Percentiles rank a stretch among this genome's conserved stretches.
Evolutionary conservation across 495 filamentous ascomycete genomes (phyloP).

Genomic region (Penicillium bovifimosum): DNA sequence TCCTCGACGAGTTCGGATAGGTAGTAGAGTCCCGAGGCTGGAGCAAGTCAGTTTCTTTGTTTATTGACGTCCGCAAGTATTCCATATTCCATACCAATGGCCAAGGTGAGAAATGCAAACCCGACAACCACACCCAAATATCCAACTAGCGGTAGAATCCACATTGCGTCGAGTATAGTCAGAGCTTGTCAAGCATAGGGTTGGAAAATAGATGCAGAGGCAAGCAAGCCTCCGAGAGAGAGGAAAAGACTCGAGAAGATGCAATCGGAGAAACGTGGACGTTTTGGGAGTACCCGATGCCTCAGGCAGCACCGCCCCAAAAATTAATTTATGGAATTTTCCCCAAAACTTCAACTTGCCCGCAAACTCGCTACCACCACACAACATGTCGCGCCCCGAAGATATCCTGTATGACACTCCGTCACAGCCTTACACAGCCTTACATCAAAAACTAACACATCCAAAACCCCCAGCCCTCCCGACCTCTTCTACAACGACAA

Average conservation of each 20-base stretch:
- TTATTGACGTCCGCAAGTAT: not conserved
- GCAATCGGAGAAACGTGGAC: conserved; percentile 11
- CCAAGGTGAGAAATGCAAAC: conserved; percentile 88
- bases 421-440: not conserved
- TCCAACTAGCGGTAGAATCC: conserved; percentile 84
- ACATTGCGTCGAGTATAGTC: conserved; percentile 52
- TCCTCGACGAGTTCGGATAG: conserved; percentile 97
- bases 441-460: conserved; percentile 1
- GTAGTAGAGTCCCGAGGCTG: conserved; percentile 95
- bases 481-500: conserved; percentile 96
- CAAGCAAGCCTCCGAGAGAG: not conserved
- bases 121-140: conserved; percentile 83
- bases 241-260: not conserved
- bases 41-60: conserved; percentile 9
- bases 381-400: conserved; percentile 89
- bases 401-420: conserved; percentile 66
- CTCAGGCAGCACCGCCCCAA: conserved; percentile 25
- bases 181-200: not conserved
- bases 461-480: conserved; percentile 56
- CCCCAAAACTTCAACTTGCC: not conserved
- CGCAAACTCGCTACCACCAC: conserved; percentile 3
- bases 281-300: conserved; percentile 15
- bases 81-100: conserved; percentile 82
- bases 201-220: not conserved
- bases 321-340: conserved; percentile 12